phyloP scores from a whole-genome alignment of 2,329 filamentous ascomycete species.

The Thielaviopsis ethacetica region DNA sequence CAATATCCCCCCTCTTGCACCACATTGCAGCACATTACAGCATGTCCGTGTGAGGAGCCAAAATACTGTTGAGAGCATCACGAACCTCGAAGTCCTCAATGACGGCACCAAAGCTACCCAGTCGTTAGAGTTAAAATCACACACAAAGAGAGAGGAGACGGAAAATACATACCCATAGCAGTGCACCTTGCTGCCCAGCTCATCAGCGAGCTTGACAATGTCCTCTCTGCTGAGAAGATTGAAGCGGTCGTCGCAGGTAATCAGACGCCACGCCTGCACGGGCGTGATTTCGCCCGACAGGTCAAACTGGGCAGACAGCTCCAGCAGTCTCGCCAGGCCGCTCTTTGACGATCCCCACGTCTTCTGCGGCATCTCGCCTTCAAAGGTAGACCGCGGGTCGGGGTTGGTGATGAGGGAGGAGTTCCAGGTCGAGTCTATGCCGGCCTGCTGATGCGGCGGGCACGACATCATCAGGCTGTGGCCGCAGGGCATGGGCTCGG shows the following conservation, averaged over 20 bases:
- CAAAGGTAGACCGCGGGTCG: slow-evolving; percentile 11
- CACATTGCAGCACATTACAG: background rate
- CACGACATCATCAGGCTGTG: slow-evolving; percentile 90
- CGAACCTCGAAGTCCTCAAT: slow-evolving; percentile 53
- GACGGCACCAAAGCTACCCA: slow-evolving; percentile 41
- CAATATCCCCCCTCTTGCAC: background rate
- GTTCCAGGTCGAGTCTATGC: slow-evolving; percentile 36
- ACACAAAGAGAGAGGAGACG: background rate
- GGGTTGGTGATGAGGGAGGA: slow-evolving; percentile 23
- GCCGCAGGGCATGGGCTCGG: slow-evolving; percentile 46
- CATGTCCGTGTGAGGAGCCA: slow-evolving; percentile 24
- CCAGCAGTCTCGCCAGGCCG: slow-evolving; percentile 66
- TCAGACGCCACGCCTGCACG: slow-evolving; percentile 82
- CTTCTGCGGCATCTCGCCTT: slow-evolving; percentile 38
- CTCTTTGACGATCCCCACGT: slow-evolving; percentile 66
- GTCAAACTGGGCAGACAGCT: slow-evolving; percentile 67
- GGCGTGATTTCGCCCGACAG: slow-evolving; percentile 86
- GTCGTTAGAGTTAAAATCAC: slow-evolving; percentile 3
- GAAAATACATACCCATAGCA: slow-evolving; percentile 72
- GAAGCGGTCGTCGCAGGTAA: slow-evolving; percentile 57
- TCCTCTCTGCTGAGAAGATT: slow-evolving; percentile 49
- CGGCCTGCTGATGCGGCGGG: slow-evolving; percentile 48
- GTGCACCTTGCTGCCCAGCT: slow-evolving; percentile 63
- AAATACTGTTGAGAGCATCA: slow-evolving; percentile 59
- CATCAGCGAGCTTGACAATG: slow-evolving; percentile 53